phyloP scores from a whole-genome alignment of 2,329 filamentous ascomycete species.

The Arthrobotrys megalospora region DNA sequence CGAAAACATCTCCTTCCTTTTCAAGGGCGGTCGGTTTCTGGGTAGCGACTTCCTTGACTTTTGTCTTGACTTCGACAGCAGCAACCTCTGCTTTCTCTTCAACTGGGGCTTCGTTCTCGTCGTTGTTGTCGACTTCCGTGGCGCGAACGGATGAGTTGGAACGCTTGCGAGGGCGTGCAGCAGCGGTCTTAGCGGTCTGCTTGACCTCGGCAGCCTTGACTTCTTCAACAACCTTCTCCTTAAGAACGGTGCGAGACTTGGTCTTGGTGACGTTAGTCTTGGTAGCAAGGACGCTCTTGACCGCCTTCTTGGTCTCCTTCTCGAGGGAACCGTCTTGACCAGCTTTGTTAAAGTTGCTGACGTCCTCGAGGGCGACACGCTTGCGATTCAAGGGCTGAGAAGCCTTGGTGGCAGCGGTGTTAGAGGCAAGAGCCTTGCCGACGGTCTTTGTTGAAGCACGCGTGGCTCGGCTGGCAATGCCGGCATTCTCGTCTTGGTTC shows the following conservation, averaged over 20 bases:
- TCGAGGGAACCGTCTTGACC: constrained; percentile 74
- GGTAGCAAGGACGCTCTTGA: constrained; percentile 74
- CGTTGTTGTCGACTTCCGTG: constrained; percentile 58
- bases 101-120: constrained; percentile 63
- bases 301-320: constrained; percentile 79
- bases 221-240: constrained; percentile 75
- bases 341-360: constrained; percentile 92
- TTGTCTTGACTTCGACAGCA: constrained; percentile 62
- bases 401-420: constrained; percentile 70
- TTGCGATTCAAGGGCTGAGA: constrained; percentile 75
- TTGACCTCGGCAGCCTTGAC: constrained; percentile 79
- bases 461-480: constrained; percentile 57
- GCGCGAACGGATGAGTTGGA: constrained; percentile 44
- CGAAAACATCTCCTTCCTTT: constrained; percentile 53
- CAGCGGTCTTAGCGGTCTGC: constrained; percentile 65
- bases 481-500: constrained; percentile 60
- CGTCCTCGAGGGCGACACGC: constrained; percentile 89
- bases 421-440: constrained; percentile 39
- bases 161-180: constrained; percentile 63
- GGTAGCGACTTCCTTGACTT: constrained; percentile 47
- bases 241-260: constrained; percentile 67
- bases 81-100: constrained; percentile 66
- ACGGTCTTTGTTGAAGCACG: constrained; percentile 54
- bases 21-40: constrained; percentile 45
- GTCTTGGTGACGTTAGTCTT: constrained; percentile 76